Evolutionary conservation across 1,139 yeast genomes (phyloP), one percentile per base, ranked within the genome.

Genomic region (Suhomyces bolitotheri): DNA sequence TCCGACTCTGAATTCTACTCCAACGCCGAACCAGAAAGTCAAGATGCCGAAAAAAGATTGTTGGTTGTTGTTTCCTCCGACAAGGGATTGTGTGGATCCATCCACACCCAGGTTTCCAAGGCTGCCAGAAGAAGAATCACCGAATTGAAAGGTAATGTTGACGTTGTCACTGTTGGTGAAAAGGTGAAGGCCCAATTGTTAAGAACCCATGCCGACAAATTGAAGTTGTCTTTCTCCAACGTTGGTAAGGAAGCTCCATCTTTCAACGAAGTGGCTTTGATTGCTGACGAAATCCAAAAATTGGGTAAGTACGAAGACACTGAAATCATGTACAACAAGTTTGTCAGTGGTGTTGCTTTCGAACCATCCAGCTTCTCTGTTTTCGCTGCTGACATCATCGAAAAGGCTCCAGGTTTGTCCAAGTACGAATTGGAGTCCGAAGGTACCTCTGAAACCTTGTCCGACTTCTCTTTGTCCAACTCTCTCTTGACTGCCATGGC

Each of bases 21-120:
- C 54, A 80, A 83, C 62, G 83, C 96, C 45, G 96, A 88, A 70
- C 85, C 95, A 45, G 74, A 75, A 45, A 72, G 67, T 50, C 56
- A 58, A 33, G 77, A 72, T 51, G 66, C 67, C 35, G 75, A 74
- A 43, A 81, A 78, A 58, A 80, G 84, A 55, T 78, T 92, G 58
- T 66, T 88, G 54, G 73, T 92, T 56, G 96, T 90, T 44, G 80
- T 88, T 49, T 85, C 97, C 35, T 89, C 97, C 40, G 98, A 92
- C 74, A 92, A 92, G 76, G 98, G 98, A 60, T 80, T 92, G 59
- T 92, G 98, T 79, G 98, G 98, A 55, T 90, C 97, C 34, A 88
- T 92, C 60, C 98, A 92, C 73, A 78, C 98, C 34, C 96, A 87
- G 71, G 71, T 90, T 53, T 84, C 97, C 55, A 89, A 92, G 73